A percentile compares a stretch with the other conserved stretches of the same genome.
These are phyloP conservation scores for Clonostachys byssicola DNA, from an alignment of 2,329 filamentous ascomycete species.

Conservation along the genomic window DNA sequence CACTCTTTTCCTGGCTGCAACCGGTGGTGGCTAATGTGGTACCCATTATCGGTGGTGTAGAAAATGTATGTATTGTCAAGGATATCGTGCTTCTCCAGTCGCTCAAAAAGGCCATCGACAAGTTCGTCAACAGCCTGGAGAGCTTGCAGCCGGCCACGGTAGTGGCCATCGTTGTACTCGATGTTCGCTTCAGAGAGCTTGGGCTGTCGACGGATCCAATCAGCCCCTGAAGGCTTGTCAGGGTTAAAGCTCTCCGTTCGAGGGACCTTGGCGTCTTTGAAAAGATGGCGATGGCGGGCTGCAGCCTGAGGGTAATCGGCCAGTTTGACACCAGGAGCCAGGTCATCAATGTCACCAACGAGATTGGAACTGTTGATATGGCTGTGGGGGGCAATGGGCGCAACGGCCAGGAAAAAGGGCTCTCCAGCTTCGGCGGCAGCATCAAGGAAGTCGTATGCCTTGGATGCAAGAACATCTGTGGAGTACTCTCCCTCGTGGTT, in stretches of 20 bases:
- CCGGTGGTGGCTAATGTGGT: conserved; percentile 47
- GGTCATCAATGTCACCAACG: too few species aligned
- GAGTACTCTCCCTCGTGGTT: conserved; percentile 48
- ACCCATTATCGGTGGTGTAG: conserved; percentile 48
- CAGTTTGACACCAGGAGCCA: conserved; percentile 12
- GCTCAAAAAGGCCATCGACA: conserved; percentile 28
- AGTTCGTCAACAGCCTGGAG: conserved; percentile 41
- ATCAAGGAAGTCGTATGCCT: conserved; percentile 45
- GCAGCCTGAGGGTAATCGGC: conserved; percentile 22
- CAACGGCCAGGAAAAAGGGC: conserved; percentile 53
- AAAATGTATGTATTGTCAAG: conserved; percentile 42
- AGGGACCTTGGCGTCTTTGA: conserved; percentile 54
- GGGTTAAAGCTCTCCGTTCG: conserved; percentile 66
- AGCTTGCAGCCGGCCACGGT: conserved; percentile 32
- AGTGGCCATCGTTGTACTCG: conserved; percentile 29
- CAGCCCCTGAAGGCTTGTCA: conserved; percentile 26
- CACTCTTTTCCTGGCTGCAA: conserved; percentile 45
- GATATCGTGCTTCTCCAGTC: conserved; percentile 19
- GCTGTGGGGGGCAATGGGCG: conserved; percentile 30
- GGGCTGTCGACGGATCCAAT: conserved; percentile 36
- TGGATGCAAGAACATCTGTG: conserved; percentile 44
- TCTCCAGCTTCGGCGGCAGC: conserved; percentile 28
- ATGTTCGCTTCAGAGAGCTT: conserved; percentile 21
- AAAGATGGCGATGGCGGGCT: conserved; percentile 55
- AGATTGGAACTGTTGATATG: too few species aligned